Evolutionary conservation across 140 eudicot genomes (phyloP).

Genomic region (Cichorium intybus): DNA sequence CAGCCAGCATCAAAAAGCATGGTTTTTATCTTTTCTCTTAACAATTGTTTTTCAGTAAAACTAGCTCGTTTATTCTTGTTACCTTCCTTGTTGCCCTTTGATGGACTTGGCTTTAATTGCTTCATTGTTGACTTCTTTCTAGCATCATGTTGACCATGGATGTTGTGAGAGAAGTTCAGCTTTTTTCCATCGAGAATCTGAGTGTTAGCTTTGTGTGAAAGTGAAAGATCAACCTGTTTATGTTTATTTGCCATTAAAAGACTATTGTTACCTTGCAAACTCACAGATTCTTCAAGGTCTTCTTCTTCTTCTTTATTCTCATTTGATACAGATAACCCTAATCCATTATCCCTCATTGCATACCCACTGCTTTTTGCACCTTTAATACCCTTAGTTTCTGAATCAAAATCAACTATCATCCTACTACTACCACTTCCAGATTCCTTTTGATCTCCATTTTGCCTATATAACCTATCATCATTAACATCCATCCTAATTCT

Average conservation of each 20-base stretch:
- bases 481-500: slow-evolving; percentile 35
- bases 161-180: background rate
- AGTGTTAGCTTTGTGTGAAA: background rate
- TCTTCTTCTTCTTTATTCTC: slow-evolving; percentile 38
- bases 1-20: slow-evolving; percentile 90
- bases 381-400: slow-evolving; percentile 20
- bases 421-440: slow-evolving; percentile 34
- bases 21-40: slow-evolving; percentile 72
- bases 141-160: background rate
- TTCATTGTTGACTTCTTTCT: background rate
- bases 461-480: slow-evolving; percentile 29
- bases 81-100: slow-evolving; percentile 31
- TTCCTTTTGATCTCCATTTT: slow-evolving; percentile 32
- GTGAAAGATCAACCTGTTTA: slow-evolving; percentile 7
- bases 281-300: slow-evolving; percentile 46
- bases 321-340: slow-evolving; percentile 41
- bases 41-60: slow-evolving; percentile 71
- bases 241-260: slow-evolving; percentile 50
- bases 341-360: slow-evolving; percentile 37
- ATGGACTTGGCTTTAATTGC: background rate
- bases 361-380: background rate
- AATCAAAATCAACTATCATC: slow-evolving; percentile 19
- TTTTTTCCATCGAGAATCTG: background rate
- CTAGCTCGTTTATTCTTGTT: slow-evolving; percentile 69
- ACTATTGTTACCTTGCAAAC: slow-evolving; percentile 61